Conservation (phyloP, 2,329 filamentous ascomycete species). For the Fusarium dimerum region DNA sequence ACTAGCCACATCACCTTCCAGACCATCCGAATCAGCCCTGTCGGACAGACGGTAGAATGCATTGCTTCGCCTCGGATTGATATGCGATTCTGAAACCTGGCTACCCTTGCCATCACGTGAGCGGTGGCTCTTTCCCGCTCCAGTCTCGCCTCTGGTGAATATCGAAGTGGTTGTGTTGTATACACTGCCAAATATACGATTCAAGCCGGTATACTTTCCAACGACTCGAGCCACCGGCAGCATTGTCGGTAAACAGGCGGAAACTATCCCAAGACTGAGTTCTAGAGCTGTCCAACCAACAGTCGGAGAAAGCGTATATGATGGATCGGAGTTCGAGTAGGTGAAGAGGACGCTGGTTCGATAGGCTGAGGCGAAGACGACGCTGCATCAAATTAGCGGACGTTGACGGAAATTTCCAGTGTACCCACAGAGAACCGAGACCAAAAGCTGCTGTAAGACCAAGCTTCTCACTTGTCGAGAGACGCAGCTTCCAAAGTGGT, state of each 20-base stretch:
- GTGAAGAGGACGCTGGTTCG: conserved; percentile 41
- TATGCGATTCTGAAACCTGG: conserved; percentile 13
- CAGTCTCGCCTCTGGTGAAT: conserved; percentile 3
- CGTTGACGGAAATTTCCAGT: too few relatives aligned
- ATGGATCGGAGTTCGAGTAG: conserved; percentile 41
- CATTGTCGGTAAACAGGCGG: conserved; percentile 54
- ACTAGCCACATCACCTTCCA: conserved; percentile 9
- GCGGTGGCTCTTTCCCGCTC: conserved; percentile 10
- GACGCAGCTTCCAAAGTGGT: conserved; percentile 47
- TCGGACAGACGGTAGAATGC: conserved; percentile 37
- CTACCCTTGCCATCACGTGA: conserved; percentile 4
- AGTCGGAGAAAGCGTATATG: conserved; percentile 48
- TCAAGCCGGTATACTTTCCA: conserved; percentile 40
- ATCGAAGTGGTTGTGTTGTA: conserved; percentile 17
- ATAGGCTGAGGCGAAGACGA: too few relatives aligned
- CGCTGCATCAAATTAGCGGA: too few relatives aligned
- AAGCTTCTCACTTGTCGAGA: conserved; percentile 43
- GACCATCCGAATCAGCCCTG: conserved; percentile 28
- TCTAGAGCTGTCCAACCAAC: conserved; percentile 52
- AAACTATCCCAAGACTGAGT: conserved; percentile 51
- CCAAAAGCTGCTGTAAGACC: conserved; percentile 46
- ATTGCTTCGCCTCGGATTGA: conserved; percentile 13
- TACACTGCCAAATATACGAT: conserved; percentile 25
- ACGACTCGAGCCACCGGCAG: conserved; percentile 44
- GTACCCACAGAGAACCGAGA: conserved; percentile 44